Evolutionary conservation across 179 eudicot species (phyloP).

Genomic region (Spinacia oleracea): DNA sequence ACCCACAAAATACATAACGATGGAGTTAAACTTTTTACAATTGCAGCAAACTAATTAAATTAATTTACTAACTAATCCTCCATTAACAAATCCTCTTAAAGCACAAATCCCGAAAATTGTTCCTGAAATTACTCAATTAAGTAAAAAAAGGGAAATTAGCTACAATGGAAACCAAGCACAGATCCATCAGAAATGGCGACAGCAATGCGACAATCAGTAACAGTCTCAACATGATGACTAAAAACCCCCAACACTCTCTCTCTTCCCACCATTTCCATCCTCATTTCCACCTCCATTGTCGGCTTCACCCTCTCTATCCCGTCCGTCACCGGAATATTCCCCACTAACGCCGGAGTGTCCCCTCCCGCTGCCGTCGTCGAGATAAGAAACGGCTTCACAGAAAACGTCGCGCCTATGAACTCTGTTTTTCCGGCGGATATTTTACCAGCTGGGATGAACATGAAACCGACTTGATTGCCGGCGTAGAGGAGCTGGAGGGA

Average conservation of each 20-base stretch:
- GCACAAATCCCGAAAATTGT: neutral
- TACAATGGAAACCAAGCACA: constrained; percentile 77
- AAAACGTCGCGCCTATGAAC: constrained; percentile 66
- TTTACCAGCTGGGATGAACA: constrained; percentile 82
- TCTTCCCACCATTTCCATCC: constrained; percentile 70
- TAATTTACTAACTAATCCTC: constrained; percentile 1
- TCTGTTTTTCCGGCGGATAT: constrained; percentile 51
- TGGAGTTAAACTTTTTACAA: constrained; percentile 12
- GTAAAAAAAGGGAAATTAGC: neutral
- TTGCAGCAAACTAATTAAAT: constrained; percentile 1
- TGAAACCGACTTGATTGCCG: constrained; percentile 68
- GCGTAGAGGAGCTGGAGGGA: constrained; percentile 64
- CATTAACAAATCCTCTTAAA: neutral
- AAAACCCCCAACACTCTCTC: constrained; percentile 65
- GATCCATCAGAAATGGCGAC: constrained; percentile 68
- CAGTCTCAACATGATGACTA: constrained; percentile 50
- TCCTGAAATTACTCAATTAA: neutral
- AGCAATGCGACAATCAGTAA: constrained; percentile 50
- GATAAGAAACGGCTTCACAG: constrained; percentile 62
- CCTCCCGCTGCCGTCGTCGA: constrained; percentile 17
- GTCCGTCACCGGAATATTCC: constrained; percentile 34
- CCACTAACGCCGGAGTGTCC: constrained; percentile 26
- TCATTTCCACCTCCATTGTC: constrained; percentile 67
- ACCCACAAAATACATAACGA: no score
- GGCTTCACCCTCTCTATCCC: constrained; percentile 57